A percentile compares a stretch with the other conserved stretches of the same genome.
These are phyloP conservation scores for Phytopythium vexans DNA, from an alignment of 352 stramenopile genomes.

Conservation along the genomic window DNA sequence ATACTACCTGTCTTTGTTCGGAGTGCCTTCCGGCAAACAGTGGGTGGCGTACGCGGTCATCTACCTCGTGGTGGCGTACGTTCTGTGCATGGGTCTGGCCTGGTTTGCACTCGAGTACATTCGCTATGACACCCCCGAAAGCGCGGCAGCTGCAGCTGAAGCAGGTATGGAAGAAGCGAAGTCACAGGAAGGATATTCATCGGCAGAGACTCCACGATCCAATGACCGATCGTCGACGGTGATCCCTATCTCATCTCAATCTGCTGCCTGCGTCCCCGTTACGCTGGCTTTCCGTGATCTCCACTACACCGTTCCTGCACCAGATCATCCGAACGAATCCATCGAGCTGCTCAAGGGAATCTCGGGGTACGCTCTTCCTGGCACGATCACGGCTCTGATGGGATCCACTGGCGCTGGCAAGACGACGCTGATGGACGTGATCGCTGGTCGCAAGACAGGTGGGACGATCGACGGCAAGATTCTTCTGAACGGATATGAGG, in stretches of 20 bases:
- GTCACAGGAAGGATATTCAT: neutral
- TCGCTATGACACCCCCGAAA: constrained; percentile 13
- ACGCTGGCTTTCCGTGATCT: constrained; percentile 26
- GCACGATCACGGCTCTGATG: constrained; percentile 51
- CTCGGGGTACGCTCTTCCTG: constrained; percentile 35
- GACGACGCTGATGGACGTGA: constrained; percentile 91
- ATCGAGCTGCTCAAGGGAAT: constrained; percentile 73
- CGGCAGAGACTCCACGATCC: too few relatives aligned
- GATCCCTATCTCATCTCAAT: too few relatives aligned
- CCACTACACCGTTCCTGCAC: constrained; percentile 26
- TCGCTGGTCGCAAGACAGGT: constrained; percentile 84
- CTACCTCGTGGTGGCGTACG: constrained; percentile 15
- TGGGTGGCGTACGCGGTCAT: constrained; percentile 22
- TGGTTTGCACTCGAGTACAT: constrained; percentile 24
- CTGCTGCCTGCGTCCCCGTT: too few relatives aligned
- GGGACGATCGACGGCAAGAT: constrained; percentile 59
- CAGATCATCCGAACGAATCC: constrained; percentile 10
- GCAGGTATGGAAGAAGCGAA: neutral
- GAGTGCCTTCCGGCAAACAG: constrained; percentile 19
- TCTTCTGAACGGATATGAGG: constrained; percentile 26
- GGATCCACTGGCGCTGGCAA: constrained; percentile 68
- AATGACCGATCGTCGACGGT: too few relatives aligned
- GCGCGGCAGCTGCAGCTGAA: neutral
- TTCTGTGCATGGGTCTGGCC: constrained; percentile 19
- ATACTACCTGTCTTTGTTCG: constrained; percentile 24